These are phyloP conservation scores for Parachaetomium inaequale DNA, from an alignment of 495 filamentous ascomycete species.

Conservation along the genomic window DNA sequence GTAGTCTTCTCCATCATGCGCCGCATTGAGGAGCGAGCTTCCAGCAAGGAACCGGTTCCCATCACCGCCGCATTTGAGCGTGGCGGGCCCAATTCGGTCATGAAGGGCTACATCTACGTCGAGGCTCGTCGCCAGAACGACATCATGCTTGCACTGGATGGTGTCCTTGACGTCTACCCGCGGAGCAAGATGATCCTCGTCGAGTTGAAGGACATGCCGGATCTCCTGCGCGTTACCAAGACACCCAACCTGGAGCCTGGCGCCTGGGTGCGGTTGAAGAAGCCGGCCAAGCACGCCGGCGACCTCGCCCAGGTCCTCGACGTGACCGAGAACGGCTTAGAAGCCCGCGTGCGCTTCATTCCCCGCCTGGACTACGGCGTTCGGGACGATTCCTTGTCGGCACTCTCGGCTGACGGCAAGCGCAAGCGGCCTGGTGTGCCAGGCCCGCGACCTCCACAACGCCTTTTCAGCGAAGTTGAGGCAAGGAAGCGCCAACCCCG, in stretches of 20 bases:
- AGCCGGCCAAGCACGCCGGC: slow-evolving; percentile 73
- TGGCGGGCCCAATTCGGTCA: slow-evolving; percentile 61
- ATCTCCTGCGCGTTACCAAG: slow-evolving; percentile 84
- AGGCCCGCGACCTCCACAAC: slow-evolving; percentile 74
- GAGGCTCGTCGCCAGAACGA: slow-evolving; percentile 85
- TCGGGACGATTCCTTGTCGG: slow-evolving; percentile 60
- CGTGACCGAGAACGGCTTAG: slow-evolving; percentile 86
- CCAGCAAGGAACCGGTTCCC: slow-evolving; percentile 69
- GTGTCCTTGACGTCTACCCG: slow-evolving; percentile 76
- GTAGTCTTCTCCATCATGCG: slow-evolving; percentile 81
- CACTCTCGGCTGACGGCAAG: slow-evolving; percentile 60
- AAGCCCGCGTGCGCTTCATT: slow-evolving; percentile 79
- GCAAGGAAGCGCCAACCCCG: slow-evolving; percentile 83
- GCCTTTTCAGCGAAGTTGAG: slow-evolving; percentile 90
- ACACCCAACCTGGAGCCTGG: slow-evolving; percentile 81
- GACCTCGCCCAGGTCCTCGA: slow-evolving; percentile 94
- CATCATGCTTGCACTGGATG: slow-evolving; percentile 74
- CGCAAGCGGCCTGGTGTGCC: slow-evolving; percentile 66
- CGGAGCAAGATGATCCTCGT: slow-evolving; percentile 77
- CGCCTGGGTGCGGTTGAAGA: slow-evolving; percentile 85
- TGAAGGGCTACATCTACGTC: slow-evolving; percentile 93
- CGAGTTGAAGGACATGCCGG: slow-evolving; percentile 96
- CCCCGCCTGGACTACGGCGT: slow-evolving; percentile 89
- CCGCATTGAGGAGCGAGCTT: slow-evolving; percentile 71
- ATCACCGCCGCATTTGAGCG: slow-evolving; percentile 90